These are phyloP conservation scores for Sarocladiaceae sp. DNA, from an alignment of 2,329 filamentous ascomycete genomes.

Conservation along the genomic window DNA sequence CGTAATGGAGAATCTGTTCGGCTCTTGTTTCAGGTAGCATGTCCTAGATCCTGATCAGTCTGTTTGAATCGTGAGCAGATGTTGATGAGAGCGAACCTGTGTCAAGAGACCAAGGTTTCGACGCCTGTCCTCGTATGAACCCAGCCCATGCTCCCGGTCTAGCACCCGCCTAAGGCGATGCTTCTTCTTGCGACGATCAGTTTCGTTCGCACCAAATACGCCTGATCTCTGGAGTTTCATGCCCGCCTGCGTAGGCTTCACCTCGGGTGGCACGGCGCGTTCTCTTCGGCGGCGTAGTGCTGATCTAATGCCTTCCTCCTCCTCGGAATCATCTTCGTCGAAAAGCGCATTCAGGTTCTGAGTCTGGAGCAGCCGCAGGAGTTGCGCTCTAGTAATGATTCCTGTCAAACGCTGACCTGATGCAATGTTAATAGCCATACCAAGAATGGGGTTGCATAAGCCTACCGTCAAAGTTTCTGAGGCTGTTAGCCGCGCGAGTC, in stretches of 20 bases:
- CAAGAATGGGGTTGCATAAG: too few relatives aligned
- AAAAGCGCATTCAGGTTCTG: neutral
- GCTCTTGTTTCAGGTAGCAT: conserved; percentile 72
- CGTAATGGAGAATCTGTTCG: conserved; percentile 84
- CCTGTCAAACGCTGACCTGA: neutral
- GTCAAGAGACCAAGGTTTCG: conserved; percentile 60
- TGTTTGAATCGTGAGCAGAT: neutral
- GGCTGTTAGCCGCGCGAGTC: too few relatives aligned
- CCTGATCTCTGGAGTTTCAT: conserved; percentile 75
- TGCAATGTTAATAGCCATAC: neutral
- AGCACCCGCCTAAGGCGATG: conserved; percentile 66
- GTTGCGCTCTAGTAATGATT: conserved; percentile 1
- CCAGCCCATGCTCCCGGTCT: conserved; percentile 74
- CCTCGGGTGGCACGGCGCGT: neutral
- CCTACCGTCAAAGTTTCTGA: too few relatives aligned
- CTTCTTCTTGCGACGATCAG: conserved; percentile 45
- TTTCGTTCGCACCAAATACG: conserved; percentile 64
- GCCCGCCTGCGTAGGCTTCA: conserved; percentile 39
- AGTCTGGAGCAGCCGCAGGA: neutral
- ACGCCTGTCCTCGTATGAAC: conserved; percentile 50
- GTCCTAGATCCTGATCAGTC: conserved; percentile 36
- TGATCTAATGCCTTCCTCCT: neutral
- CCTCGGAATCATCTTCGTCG: conserved; percentile 2
- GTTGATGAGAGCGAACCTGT: conserved; percentile 45
- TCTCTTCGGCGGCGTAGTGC: neutral